Percentiles rank a stretch among this genome's conserved stretches.
Evolutionary conservation across 1,284 basidiomycete genomes (phyloP).

Genomic region (Cutaneotrichosporon mucoides): DNA sequence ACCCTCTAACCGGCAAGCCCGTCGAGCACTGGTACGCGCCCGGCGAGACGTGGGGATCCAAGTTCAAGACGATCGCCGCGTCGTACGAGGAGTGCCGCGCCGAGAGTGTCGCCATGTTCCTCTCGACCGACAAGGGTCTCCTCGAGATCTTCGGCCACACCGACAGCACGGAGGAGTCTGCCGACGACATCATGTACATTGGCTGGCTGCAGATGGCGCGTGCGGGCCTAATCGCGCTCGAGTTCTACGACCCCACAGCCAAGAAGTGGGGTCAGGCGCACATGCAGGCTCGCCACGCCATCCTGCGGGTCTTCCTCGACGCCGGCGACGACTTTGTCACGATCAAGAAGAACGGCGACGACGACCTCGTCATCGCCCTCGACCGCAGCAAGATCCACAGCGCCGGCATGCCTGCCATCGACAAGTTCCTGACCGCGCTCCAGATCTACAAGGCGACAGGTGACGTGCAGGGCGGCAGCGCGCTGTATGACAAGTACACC

Average conservation of each 20-base stretch:
- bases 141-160: slow-evolving; percentile 21
- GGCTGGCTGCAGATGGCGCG: slow-evolving; percentile 79
- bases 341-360: slow-evolving; percentile 10
- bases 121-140: slow-evolving; percentile 13
- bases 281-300: slow-evolving; percentile 56
- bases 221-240: slow-evolving; percentile 70
- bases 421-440: slow-evolving; percentile 17
- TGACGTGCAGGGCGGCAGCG: slow-evolving; percentile 13
- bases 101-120: slow-evolving; percentile 20
- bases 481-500: slow-evolving; percentile 13
- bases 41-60: slow-evolving; percentile 18
- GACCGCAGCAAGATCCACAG: slow-evolving; percentile 13
- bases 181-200: slow-evolving; percentile 64
- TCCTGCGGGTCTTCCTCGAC: slow-evolving; percentile 15
- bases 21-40: slow-evolving; percentile 19
- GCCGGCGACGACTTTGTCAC: slow-evolving; percentile 13
- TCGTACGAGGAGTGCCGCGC: slow-evolving; percentile 22
- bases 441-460: slow-evolving; percentile 22
- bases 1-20: slow-evolving; percentile 18
- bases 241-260: slow-evolving; percentile 73
- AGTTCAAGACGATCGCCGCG: slow-evolving; percentile 15
- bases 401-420: slow-evolving; percentile 15
- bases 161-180: slow-evolving; percentile 8
- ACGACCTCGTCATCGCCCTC: slow-evolving; percentile 15
- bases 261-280: slow-evolving; percentile 86